A percentile compares a stretch with the other conserved stretches of the same genome.
Conservation (phyloP, 2,329 filamentous ascomycete genomes). For the Botrytis hyacinthi region DNA sequence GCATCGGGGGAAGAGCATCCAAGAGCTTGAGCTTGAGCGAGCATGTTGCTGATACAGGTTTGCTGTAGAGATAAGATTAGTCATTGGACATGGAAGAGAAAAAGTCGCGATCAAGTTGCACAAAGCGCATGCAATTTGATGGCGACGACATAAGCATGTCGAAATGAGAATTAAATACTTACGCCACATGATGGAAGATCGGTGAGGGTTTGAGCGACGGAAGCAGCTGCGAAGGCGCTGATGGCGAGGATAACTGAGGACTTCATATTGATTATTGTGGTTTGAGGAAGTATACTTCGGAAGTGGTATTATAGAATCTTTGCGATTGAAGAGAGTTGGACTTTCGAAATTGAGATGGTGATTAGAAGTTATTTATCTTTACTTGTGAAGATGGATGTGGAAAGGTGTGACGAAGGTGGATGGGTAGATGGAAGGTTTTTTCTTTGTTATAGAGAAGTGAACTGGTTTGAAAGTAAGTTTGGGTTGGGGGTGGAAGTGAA, state of each 20-base stretch:
- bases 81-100: neutral
- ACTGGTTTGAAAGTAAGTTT: neutral
- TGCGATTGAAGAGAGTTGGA: slow-evolving; percentile 2
- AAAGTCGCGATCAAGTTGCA: neutral
- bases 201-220: slow-evolving; percentile 30
- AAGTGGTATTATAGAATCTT: neutral
- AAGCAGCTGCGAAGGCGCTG: slow-evolving; percentile 32
- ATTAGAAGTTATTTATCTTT: slow-evolving; percentile 3
- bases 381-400: neutral
- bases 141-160: neutral
- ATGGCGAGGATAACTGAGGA: slow-evolving; percentile 32
- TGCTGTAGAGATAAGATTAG: slow-evolving; percentile 33
- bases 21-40: slow-evolving; percentile 42
- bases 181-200: slow-evolving; percentile 38
- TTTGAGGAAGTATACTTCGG: neutral
- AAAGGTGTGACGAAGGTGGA: neutral
- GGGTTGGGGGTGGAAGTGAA: neutral
- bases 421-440: neutral
- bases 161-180: slow-evolving; percentile 25
- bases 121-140: neutral
- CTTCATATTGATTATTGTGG: slow-evolving; percentile 35
- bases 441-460: neutral
- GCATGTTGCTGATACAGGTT: slow-evolving; percentile 48
- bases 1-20: slow-evolving; percentile 42
- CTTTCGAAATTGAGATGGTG: neutral